Conservation (phyloP, 129 eudicot species). For the Apium graveolens region DNA sequence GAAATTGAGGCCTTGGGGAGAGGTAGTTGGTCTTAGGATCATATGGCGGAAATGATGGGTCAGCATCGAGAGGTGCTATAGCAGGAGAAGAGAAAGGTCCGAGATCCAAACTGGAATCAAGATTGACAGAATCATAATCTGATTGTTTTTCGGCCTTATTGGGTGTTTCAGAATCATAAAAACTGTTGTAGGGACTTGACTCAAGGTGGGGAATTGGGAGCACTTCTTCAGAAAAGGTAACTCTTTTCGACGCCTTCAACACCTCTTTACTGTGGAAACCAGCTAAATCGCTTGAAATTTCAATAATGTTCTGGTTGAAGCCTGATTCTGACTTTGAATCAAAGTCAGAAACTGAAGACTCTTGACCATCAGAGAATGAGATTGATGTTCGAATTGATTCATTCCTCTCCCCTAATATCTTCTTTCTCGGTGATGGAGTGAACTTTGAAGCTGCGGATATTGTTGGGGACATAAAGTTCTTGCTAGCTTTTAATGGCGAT, state of each 20-base stretch:
- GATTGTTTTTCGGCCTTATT: slow-evolving; percentile 14
- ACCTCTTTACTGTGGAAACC: slow-evolving; percentile 21
- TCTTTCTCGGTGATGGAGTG: slow-evolving; percentile 60
- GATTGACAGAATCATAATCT: slow-evolving; percentile 21
- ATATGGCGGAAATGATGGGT: slow-evolving; percentile 63
- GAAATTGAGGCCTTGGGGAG: slow-evolving; percentile 86
- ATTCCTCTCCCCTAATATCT: slow-evolving; percentile 49
- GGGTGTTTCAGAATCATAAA: slow-evolving; percentile 21
- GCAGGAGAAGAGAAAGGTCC: slow-evolving; percentile 29
- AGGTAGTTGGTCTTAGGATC: slow-evolving; percentile 78
- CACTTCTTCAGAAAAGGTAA: slow-evolving; percentile 26
- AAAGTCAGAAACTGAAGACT: slow-evolving; percentile 28
- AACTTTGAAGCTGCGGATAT: slow-evolving; percentile 65
- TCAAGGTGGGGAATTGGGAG: slow-evolving; percentile 17
- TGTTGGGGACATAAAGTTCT: slow-evolving; percentile 65
- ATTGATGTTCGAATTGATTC: slow-evolving; percentile 56
- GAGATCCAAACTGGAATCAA: slow-evolving; percentile 6
- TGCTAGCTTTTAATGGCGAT: slow-evolving; percentile 34
- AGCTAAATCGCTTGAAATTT: not conserved
- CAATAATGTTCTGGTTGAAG: slow-evolving; percentile 17
- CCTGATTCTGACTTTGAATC: slow-evolving; percentile 19
- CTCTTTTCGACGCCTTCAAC: slow-evolving; percentile 30
- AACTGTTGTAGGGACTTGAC: not conserved
- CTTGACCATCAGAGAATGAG: slow-evolving; percentile 40
- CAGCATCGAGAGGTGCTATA: slow-evolving; percentile 62